Base-by-base conservation (phyloP, 2,329 filamentous ascomycete genomes). In the Acrodontium crateriforme region DNA sequence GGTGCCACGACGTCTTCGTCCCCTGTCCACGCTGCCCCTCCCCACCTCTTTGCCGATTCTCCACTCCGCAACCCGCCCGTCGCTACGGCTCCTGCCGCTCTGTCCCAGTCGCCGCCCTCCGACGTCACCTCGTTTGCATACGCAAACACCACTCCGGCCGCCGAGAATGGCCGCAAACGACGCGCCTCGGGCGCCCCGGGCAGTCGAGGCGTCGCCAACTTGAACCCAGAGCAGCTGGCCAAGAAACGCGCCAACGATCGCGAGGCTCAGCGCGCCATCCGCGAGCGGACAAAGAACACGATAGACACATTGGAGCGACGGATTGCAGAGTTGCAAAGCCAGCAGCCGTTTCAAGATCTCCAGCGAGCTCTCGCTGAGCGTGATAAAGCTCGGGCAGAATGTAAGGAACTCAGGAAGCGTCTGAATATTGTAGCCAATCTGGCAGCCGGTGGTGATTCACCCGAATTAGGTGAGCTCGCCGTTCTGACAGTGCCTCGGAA, bases 211-310 rank as follows among this genome's bases (percentile, higher is more conserved):
- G 84, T 92, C 31, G 82, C 83, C 38, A 87, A 80, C 46, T 66
- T 93, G 49, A 91, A 82, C 8, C 79, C 83, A 5, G 79, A 85
- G 36, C 85, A 93, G 56, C 69, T 93, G 34, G 81, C 78, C 16
- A 79, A 84, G 54, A 94, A 93, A 62, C 69, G 85, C 39, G 81
- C 82, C 46, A 93, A 93, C 68, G 82, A 91, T 51, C 74, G 82
- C 32, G 81, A 91, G 53, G 83, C 82, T 16, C 82, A 92, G 52
- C 70, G 82, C 26, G 81, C 80, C 20, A 89, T 91, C 34, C 69
- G 82, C 22, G 79, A 87, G 58, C 71, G 82, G 30, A 89, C 81
- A 16, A 82, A 77, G 56, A 70, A 73, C 32, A 78, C 80, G 52
- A 89, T 89, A 41, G 79, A 87, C 49, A 60, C 57, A 5, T 62